Base-by-base conservation (phyloP, 2,329 filamentous ascomycete genomes). In the Claviceps capensis region DNA sequence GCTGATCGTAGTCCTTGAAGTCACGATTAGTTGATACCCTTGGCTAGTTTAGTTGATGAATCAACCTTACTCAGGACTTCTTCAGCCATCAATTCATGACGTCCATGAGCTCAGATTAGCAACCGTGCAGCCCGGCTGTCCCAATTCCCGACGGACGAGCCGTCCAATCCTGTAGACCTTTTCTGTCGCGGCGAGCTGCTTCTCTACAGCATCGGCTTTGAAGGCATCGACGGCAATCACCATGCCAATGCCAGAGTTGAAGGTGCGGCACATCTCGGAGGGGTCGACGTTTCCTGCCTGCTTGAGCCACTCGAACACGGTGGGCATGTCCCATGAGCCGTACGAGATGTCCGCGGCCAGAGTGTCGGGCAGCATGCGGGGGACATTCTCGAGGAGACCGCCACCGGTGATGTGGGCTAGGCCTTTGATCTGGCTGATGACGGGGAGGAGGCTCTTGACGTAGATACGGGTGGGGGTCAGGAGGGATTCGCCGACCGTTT, bases 341-440 rank as follows among this genome's bases (percentile, higher is more conserved):
- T 86, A 85, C 61, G 95, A 85, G 52, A 98, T 82, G 64, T 88
- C 81, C 2, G 89, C 91, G 1, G 85, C 79, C 5, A 98, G 79
- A 46, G 82, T 73, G 37, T 77, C 68, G 1, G 93, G 93, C 17
- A 98, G 76, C 86, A 95, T 95, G 57, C 93, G 83, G 34, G 93
- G 93, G 26, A 98, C 85, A 67, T 98, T 98, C 70, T 98, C 93
- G 17, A 85, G 75, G 19, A 98, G 78, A 11, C 93, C 93, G 55
- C 93, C 93, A 49, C 93, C 93, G 0, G 93, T 98, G 71, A 98
- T 97, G 70, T 98, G 93, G 11, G 93, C 86, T 67, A 97, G 85
- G 50, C 93, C 93, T 72, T 95, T 95, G 67, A 97, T 75, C 42
- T 88, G 72, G 9, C 75, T 71, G 22, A 79, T 69, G 1, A 85